Percentiles rank a stretch among this genome's conserved stretches.
Evolutionary conservation across 768 basidiomycete genomes (phyloP).

Genomic region (Sutorius australiensis): DNA sequence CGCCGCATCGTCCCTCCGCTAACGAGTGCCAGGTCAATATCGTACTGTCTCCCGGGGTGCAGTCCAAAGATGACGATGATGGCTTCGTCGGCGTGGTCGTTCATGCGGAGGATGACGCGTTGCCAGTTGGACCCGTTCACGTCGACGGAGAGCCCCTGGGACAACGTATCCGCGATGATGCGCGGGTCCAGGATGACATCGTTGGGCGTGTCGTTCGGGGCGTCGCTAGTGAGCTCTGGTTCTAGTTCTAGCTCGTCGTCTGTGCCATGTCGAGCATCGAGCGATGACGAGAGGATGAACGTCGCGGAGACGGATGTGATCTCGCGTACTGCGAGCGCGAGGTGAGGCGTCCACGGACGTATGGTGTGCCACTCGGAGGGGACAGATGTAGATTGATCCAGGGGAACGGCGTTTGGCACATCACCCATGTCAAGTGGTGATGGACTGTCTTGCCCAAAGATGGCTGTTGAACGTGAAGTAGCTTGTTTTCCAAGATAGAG

Average conservation of each 20-base stretch:
- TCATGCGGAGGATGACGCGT: slow-evolving; percentile 71
- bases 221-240: slow-evolving; percentile 28
- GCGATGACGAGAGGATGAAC: slow-evolving; percentile 62
- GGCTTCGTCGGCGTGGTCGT: slow-evolving; percentile 80
- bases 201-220: slow-evolving; percentile 36
- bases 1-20: slow-evolving; percentile 57
- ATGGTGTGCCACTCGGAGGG: slow-evolving; percentile 60
- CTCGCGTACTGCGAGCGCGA: slow-evolving; percentile 71
- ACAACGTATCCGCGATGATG: slow-evolving; percentile 62
- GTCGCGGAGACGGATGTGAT: slow-evolving; percentile 81
- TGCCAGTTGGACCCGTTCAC: slow-evolving; percentile 80
- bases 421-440: slow-evolving; percentile 18
- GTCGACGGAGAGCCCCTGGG: slow-evolving; percentile 72
- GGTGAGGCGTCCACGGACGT: slow-evolving; percentile 69
- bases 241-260: slow-evolving; percentile 23
- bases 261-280: slow-evolving; percentile 29
- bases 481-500: background rate
- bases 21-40: slow-evolving; percentile 78
- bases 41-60: slow-evolving; percentile 85
- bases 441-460: background rate
- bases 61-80: slow-evolving; percentile 89
- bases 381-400: slow-evolving; percentile 18
- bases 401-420: background rate
- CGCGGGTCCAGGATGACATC: slow-evolving; percentile 31
- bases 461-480: background rate